Base-by-base conservation (phyloP, 352 stramenopile genomes). In the Globisporangium acanthophoron region DNA sequence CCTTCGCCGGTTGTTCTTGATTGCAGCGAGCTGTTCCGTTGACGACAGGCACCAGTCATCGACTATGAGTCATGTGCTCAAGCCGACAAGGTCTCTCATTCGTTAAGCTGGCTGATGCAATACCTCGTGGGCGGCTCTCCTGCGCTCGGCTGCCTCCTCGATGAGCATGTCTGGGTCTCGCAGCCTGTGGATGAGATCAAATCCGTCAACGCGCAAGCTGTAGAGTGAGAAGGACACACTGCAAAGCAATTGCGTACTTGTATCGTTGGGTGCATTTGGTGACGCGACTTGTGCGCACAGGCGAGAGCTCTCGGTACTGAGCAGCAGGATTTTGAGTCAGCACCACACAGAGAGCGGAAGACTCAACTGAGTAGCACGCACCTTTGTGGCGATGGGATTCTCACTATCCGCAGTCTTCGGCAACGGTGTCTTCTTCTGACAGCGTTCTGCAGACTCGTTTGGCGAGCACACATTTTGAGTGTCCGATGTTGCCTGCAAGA, bases 51-150 rank as follows among this genome's bases (percentile, higher is more conserved):
- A 27, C 24, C 24, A 27, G 24, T 27, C 24, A 45, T 21, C 50
- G 18, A 52, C 15, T 24, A 18, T 43, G 37, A 43, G 37, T 31
- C 20, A 3, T 49, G 24, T 31, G 8, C 37, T 18, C 0, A 24
- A 57, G n/a, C n/a, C 33, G 5, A 24, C 21, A 37, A 29, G 18
- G 16, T 7, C 15, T 29, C 5, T 24, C n/a, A 11, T 31, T 3
- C 18, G 12, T 1, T 11, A 13, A 54, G 20, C 8, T 29, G 44
- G 1, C 13, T 15, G 1, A 3, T 6, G 9, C 8, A 15, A 43
- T 13, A 77, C 72, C 70, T 78, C 70, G 33, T 71, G 52, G 24
- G 44, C 46, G 24, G 62, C 54, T 45, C 58, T 54, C 43, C 62
- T 59, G 24, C 65, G 63, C 13, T 68, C 68, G 2, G 46, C 61